Evolutionary conservation across 345 rosid species (phyloP).

Genomic region (Carallia pectinifolia): DNA sequence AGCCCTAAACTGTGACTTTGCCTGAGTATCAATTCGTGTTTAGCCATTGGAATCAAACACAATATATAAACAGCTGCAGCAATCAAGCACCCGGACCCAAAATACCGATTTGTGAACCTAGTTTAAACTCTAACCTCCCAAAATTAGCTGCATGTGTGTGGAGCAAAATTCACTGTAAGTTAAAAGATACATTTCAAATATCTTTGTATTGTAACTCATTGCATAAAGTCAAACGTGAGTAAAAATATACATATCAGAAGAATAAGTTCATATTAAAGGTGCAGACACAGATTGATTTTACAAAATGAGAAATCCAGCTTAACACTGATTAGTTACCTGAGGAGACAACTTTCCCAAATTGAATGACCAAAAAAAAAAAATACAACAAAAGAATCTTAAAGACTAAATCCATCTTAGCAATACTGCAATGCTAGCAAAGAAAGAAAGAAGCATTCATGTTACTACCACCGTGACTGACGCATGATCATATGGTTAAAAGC

Average conservation of each 20-base stretch:
- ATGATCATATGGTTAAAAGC: too few species aligned
- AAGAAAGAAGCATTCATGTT: neutral
- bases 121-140: neutral
- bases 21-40: slow-evolving; percentile 77
- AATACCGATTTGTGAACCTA: too few species aligned
- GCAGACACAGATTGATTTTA: neutral
- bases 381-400: neutral
- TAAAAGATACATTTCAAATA: too few species aligned
- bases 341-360: neutral
- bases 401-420: too few species aligned
- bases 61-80: neutral
- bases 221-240: neutral
- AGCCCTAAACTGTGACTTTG: slow-evolving; percentile 60
- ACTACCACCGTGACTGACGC: too few species aligned
- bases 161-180: too few species aligned
- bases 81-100: slow-evolving; percentile 2
- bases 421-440: neutral
- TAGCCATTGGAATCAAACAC: slow-evolving; percentile 49
- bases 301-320: neutral
- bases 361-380: neutral
- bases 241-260: neutral
- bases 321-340: neutral
- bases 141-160: too few species aligned
- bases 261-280: neutral
- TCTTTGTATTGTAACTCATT: neutral